Conservation (phyloP, 306 rosid genomes). For the Cercis canadensis region DNA sequence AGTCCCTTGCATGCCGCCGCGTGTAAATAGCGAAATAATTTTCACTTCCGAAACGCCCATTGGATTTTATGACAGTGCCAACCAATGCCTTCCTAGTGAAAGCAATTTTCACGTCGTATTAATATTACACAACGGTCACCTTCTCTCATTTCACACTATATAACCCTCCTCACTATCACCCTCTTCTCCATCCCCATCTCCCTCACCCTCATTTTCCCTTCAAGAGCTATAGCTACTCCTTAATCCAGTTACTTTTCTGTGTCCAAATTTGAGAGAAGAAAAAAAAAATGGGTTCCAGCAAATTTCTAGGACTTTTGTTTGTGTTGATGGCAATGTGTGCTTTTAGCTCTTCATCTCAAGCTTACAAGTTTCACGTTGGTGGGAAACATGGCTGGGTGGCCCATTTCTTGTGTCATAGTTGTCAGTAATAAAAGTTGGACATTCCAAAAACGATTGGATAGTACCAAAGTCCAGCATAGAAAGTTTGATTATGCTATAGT, state of each 20-base stretch:
- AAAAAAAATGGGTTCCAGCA: slow-evolving; percentile 31
- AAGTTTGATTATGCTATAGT: no score
- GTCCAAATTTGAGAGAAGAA: background rate
- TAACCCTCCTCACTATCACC: background rate
- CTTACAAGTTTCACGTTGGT: slow-evolving; percentile 53
- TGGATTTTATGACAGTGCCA: background rate
- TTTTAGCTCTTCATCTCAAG: slow-evolving; percentile 37
- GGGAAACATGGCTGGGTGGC: no score
- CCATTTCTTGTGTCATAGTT: no score
- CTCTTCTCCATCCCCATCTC: background rate
- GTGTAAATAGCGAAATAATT: background rate
- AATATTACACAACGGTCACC: slow-evolving; percentile 44
- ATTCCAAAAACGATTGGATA: no score
- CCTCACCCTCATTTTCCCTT: background rate
- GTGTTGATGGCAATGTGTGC: slow-evolving; percentile 21
- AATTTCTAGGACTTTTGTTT: slow-evolving; percentile 30
- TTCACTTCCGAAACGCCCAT: background rate
- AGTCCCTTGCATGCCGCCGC: background rate
- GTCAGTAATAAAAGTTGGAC: no score
- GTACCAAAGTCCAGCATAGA: no score
- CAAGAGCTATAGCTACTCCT: background rate
- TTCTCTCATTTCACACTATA: slow-evolving; percentile 30
- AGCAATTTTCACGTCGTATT: slow-evolving; percentile 35
- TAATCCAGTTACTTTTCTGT: no score
- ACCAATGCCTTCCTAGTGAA: background rate